phyloP scores from a whole-genome alignment of 345 rosid genomes.

The Euclidium syriacum region DNA sequence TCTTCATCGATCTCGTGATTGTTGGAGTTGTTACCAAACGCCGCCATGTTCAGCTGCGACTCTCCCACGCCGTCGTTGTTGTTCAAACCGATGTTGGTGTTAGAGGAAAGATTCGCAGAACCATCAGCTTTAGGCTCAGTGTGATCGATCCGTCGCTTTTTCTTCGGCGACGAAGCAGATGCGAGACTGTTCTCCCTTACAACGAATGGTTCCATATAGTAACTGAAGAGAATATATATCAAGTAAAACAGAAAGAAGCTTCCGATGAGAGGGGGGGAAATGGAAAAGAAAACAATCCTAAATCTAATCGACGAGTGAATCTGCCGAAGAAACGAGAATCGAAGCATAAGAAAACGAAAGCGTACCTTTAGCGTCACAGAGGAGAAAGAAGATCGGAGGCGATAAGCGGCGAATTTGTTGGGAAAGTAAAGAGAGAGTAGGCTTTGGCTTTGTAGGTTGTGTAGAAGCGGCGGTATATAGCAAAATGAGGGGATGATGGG shows the following conservation, averaged over 20 bases:
- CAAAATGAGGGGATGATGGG: conserved; percentile 12
- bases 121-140: conserved; percentile 19
- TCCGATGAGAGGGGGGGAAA: not conserved
- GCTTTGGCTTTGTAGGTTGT: conserved; percentile 24
- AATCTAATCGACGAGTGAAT: conserved; percentile 8
- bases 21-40: conserved; percentile 31
- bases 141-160: conserved; percentile 34
- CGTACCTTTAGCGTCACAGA: conserved; percentile 11
- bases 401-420: conserved; percentile 29
- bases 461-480: conserved; percentile 26
- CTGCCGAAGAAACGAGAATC: conserved; percentile 13
- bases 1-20: conserved; percentile 60
- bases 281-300: not conserved
- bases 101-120: not conserved
- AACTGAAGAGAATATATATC: conserved; percentile 17
- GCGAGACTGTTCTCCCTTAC: conserved; percentile 25
- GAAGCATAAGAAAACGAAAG: not conserved
- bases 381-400: conserved; percentile 20
- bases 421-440: not conserved
- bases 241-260: conserved; percentile 5
- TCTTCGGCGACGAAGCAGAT: conserved; percentile 28
- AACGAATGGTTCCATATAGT: conserved; percentile 29
- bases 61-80: conserved; percentile 10
- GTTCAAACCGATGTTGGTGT: conserved; percentile 12
- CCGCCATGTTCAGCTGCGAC: conserved; percentile 24